Conservation (phyloP, 768 basidiomycete species). For the Hypholoma fasciculare region DNA sequence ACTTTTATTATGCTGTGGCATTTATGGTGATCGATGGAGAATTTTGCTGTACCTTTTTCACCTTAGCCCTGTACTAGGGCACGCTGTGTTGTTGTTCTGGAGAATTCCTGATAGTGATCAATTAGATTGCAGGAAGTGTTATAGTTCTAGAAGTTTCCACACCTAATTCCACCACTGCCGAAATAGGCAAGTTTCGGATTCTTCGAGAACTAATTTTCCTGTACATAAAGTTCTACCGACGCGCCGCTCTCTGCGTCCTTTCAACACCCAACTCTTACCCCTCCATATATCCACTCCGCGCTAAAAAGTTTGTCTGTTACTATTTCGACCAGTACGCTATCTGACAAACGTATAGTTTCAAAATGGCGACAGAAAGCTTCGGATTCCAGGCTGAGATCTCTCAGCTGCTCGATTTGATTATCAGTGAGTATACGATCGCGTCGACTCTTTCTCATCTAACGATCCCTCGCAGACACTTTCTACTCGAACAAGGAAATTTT, state of each 20-base stretch:
- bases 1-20: neutral
- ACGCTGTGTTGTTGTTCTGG: constrained; percentile 1
- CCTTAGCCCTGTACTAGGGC: too few relatives aligned
- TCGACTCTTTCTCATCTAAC: constrained; percentile 3
- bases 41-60: neutral
- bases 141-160: constrained; percentile 45
- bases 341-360: constrained; percentile 18
- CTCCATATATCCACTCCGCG: constrained; percentile 22
- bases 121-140: constrained; percentile 3
- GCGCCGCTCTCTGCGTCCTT: constrained; percentile 10
- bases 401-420: constrained; percentile 97
- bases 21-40: neutral
- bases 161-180: constrained; percentile 27
- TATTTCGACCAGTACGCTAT: neutral
- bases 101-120: constrained; percentile 10
- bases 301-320: constrained; percentile 22
- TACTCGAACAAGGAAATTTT: constrained; percentile 99
- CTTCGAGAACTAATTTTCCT: constrained; percentile 46
- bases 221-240: constrained; percentile 35
- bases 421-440: constrained; percentile 61
- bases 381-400: constrained; percentile 99
- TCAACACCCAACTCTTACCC: constrained; percentile 10
- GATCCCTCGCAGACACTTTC: constrained; percentile 79
- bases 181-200: constrained; percentile 48
- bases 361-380: constrained; percentile 84